Evolutionary conservation across 2,329 filamentous ascomycete genomes (phyloP).

Genomic region (Anthostomella pinea): DNA sequence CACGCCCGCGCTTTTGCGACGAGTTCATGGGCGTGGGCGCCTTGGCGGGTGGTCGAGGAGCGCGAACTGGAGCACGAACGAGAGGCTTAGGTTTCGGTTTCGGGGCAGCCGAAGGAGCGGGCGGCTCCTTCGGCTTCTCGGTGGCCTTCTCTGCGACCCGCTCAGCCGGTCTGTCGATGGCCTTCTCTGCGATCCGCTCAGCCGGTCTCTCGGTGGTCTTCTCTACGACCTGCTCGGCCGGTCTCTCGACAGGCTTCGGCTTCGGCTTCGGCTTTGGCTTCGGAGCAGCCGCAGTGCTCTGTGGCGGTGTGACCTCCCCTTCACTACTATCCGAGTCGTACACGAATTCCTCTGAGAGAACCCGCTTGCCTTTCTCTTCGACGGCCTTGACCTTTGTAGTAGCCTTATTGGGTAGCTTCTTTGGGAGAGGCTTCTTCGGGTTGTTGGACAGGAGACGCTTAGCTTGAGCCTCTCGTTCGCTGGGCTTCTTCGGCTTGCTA

Average conservation of each 20-base stretch:
- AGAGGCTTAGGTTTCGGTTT: slow-evolving; percentile 35
- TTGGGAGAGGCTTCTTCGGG: slow-evolving; percentile 38
- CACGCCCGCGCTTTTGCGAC: slow-evolving; percentile 51
- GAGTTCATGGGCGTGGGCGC: slow-evolving; percentile 31
- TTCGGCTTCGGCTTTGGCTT: slow-evolving; percentile 30
- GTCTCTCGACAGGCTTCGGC: slow-evolving; percentile 15
- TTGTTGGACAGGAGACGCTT: slow-evolving; percentile 51
- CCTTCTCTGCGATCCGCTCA: slow-evolving; percentile 6
- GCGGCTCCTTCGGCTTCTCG: slow-evolving; percentile 27
- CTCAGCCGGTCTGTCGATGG: slow-evolving; percentile 9
- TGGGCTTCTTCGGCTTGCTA: slow-evolving; percentile 55
- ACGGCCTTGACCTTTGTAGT: slow-evolving; percentile 35
- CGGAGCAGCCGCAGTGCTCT: slow-evolving; percentile 29
- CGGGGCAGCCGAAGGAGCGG: slow-evolving; percentile 16
- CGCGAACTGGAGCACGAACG: slow-evolving; percentile 30
- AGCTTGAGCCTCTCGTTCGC: slow-evolving; percentile 51
- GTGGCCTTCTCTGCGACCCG: slow-evolving; percentile 7
- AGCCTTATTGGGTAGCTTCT: slow-evolving; percentile 48
- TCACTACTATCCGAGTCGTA: slow-evolving; percentile 55
- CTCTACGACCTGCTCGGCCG: slow-evolving; percentile 19
- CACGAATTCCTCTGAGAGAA: slow-evolving; percentile 55
- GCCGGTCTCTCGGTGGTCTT: slow-evolving; percentile 12
- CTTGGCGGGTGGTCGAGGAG: slow-evolving; percentile 25
- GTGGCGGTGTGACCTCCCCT: slow-evolving; percentile 45
- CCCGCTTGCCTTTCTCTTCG: slow-evolving; percentile 40